Base-by-base conservation (phyloP, 2,329 filamentous ascomycete genomes). In the Phialophora tarda region DNA sequence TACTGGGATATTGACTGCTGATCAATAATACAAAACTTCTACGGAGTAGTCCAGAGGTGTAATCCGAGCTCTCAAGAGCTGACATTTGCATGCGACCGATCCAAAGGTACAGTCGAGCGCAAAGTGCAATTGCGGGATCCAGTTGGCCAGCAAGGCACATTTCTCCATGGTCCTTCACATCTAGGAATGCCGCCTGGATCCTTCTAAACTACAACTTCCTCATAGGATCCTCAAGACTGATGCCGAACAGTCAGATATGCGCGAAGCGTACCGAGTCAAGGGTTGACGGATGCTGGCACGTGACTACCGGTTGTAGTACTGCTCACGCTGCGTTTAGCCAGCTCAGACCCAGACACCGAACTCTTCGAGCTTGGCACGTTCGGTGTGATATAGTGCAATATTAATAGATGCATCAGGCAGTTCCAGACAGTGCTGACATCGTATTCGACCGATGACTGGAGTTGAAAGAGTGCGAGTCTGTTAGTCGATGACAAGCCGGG, bases 381-480 rank as follows among this genome's bases (percentile, higher is more conserved):
- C 30, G 14, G 8, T 24, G 54, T 59, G 64, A 63, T 44, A 64
- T 59, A 23, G 8, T 23, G 48, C 30, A 64, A 17, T 59, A 60
- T 55, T 28, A 57, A 57, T 53, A 41, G 56, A 21, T 11, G 28
- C 26, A 59, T 48, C 26, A 56, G 55, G 30, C 38, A 14, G 10
- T n/a, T 38, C 24, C 47, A 47, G 24, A 30, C 12, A 34, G 12
- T 51, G 21, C 30, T 50, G 30, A 32, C 28, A 24, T 56, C 5
- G 41, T 23, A 65, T 59, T 62, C 59, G 53, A 58, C 41, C 17
- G 44, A 54, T n/a, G 34, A 32, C 44, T 44, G 30, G n/a, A 53
- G 4, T 51, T 30, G 24, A n/a, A 54, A 32, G 55, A 5, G n/a
- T 30, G 28, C 54, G 38, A 28, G 44, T 30, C 21, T 17, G 41